Evolutionary conservation across 1,284 basidiomycete species (phyloP).

Genomic region (Austropuccinia psidii): DNA sequence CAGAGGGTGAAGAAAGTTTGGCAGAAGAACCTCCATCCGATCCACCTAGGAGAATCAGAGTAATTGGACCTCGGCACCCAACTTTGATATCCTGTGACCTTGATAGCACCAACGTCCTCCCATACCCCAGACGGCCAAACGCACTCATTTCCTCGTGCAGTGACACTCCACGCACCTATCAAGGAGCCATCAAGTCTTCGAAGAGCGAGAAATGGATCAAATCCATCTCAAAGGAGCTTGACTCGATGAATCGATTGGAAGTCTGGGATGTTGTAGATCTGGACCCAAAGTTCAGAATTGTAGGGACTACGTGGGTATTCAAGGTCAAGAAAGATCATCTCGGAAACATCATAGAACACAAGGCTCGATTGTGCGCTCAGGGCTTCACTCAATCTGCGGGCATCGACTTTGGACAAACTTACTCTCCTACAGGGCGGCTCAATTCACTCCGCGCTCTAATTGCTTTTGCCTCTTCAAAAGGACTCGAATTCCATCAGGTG

Average conservation of each 20-base stretch:
- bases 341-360: neutral
- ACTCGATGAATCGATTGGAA: neutral
- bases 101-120: too few relatives aligned
- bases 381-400: neutral
- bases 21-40: too few relatives aligned
- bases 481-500: neutral
- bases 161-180: too few relatives aligned
- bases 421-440: neutral
- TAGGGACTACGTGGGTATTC: neutral
- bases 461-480: neutral
- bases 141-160: too few relatives aligned
- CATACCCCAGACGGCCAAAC: too few relatives aligned
- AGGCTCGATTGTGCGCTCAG: neutral
- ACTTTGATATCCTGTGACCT: too few relatives aligned
- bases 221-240: neutral
- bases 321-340: neutral
- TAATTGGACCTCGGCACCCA: too few relatives aligned
- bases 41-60: too few relatives aligned
- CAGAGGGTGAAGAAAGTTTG: too few relatives aligned
- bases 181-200: too few relatives aligned
- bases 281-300: neutral
- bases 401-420: neutral
- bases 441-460: neutral
- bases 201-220: constrained; percentile 19
- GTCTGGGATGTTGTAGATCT: neutral